Percentiles rank a stretch among this genome's conserved stretches.
These are phyloP conservation scores for Elsinoe arachidis DNA, from an alignment of 2,329 filamentous ascomycete species.

Conservation along the genomic window DNA sequence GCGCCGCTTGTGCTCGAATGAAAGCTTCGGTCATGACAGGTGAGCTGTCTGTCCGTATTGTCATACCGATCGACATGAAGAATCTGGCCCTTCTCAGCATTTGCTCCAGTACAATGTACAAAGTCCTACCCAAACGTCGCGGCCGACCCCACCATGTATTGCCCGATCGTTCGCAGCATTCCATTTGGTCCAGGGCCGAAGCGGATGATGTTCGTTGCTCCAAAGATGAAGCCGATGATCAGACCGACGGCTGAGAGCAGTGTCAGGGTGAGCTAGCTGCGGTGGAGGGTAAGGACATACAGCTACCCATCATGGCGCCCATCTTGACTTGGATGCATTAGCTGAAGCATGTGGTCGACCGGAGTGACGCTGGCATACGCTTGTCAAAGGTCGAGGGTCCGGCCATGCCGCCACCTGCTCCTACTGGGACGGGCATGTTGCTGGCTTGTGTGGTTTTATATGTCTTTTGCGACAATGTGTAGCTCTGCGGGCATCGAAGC, in stretches of 20 bases:
- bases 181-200: conserved; percentile 90
- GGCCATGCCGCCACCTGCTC: conserved; percentile 31
- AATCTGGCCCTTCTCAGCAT: conserved; percentile 46
- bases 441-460: background rate
- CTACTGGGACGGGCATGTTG: conserved; percentile 50
- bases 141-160: conserved; percentile 93
- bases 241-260: conserved; percentile 67
- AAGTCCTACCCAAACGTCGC: conserved; percentile 53
- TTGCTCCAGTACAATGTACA: background rate
- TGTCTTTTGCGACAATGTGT: background rate
- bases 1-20: conserved; percentile 52
- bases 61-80: conserved; percentile 98
- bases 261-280: conserved; percentile 19
- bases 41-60: conserved; percentile 85
- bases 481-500: background rate
- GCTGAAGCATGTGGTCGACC: conserved; percentile 24
- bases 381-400: conserved; percentile 65
- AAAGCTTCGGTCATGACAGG: conserved; percentile 68
- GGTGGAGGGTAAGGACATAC: conserved; percentile 49
- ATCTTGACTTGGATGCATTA: conserved; percentile 65
- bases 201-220: conserved; percentile 83
- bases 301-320: conserved; percentile 97
- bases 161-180: conserved; percentile 85
- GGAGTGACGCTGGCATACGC: conserved; percentile 39
- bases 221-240: conserved; percentile 97